These are phyloP conservation scores for Mariannaea sp. DNA, from an alignment of 2,329 filamentous ascomycete species.

Conservation along the genomic window DNA sequence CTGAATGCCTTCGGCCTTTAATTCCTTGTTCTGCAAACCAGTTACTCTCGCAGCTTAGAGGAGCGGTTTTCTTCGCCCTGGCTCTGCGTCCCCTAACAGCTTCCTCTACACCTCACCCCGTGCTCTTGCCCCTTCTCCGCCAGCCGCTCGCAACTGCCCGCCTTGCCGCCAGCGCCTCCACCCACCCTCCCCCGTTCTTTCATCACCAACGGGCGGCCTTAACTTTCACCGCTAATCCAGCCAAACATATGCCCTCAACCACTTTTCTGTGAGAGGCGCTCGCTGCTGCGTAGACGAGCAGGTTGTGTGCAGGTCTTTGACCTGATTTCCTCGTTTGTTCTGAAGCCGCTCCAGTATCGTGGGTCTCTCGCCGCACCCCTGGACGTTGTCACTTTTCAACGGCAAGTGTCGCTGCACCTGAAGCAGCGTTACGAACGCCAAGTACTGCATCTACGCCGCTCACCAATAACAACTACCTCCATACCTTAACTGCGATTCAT, in stretches of 20 bases:
- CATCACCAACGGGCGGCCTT: conserved; percentile 28
- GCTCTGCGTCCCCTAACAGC: neutral
- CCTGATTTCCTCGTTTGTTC: neutral
- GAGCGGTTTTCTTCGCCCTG: conserved; percentile 23
- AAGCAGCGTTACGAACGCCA: conserved; percentile 16
- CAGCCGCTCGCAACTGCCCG: conserved; percentile 19
- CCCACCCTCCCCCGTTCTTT: conserved; percentile 26
- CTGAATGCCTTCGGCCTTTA: conserved; percentile 24
- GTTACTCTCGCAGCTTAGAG: conserved; percentile 16
- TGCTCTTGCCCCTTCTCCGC: conserved; percentile 3
- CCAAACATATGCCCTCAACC: conserved; percentile 34
- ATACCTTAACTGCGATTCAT: conserved; percentile 12
- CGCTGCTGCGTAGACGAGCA: conserved; percentile 26
- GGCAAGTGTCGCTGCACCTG: conserved; percentile 15
- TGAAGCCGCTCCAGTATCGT: neutral
- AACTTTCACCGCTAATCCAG: conserved; percentile 32
- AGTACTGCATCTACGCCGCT: conserved; percentile 18
- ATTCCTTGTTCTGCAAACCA: conserved; percentile 17
- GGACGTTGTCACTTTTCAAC: conserved; percentile 3
- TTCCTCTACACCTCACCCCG: conserved; percentile 4
- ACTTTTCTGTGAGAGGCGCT: conserved; percentile 26
- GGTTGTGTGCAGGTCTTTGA: conserved; percentile 18
- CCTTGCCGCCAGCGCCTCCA: conserved; percentile 26
- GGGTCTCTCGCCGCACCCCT: conserved; percentile 1
- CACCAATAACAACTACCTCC: conserved; percentile 9